phyloP scores from a whole-genome alignment of 495 filamentous ascomycete genomes.

The Daldinia childiae region DNA sequence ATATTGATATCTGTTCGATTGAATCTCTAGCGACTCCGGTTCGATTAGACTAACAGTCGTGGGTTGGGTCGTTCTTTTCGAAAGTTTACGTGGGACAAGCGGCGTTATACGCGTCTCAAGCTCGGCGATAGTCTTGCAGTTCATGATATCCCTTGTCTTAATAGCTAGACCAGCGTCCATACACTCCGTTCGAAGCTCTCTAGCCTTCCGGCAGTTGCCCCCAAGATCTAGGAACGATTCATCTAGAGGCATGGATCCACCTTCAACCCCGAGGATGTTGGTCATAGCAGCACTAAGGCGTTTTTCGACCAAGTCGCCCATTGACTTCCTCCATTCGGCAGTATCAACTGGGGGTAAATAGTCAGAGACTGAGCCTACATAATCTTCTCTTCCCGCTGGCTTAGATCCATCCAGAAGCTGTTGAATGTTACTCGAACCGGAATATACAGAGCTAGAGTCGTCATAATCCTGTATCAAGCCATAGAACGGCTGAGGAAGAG shows the following conservation, averaged over 20 bases:
- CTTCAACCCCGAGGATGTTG: constrained; percentile 46
- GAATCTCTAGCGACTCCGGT: constrained; percentile 8
- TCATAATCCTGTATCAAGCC: constrained; percentile 2
- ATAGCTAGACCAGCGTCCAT: constrained; percentile 51
- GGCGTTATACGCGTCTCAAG: constrained; percentile 43
- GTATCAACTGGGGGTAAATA: constrained; percentile 23
- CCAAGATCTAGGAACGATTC: constrained; percentile 56
- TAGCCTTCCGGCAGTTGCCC: constrained; percentile 49
- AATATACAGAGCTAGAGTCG: constrained; percentile 21
- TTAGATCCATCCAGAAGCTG: neutral
- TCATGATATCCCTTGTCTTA: constrained; percentile 52
- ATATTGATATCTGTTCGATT: neutral
- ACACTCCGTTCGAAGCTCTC: constrained; percentile 47
- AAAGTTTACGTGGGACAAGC: constrained; percentile 7
- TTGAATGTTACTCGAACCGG: constrained; percentile 18
- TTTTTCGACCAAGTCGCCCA: constrained; percentile 43
- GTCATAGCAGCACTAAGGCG: constrained; percentile 47
- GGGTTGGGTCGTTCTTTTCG: constrained; percentile 2
- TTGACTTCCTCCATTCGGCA: constrained; percentile 22
- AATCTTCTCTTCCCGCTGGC: neutral
- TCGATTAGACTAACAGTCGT: constrained; percentile 27
- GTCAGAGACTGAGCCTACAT: constrained; percentile 20
- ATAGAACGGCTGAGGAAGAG: constrained; percentile 37
- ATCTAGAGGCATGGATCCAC: constrained; percentile 38
- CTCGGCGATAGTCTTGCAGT: constrained; percentile 54